A percentile compares a stretch with the other conserved stretches of the same genome.
These are phyloP conservation scores for Cyclospora cayetanensis DNA, from an alignment of 169 alveolate genomes.

Conservation along the genomic window DNA sequence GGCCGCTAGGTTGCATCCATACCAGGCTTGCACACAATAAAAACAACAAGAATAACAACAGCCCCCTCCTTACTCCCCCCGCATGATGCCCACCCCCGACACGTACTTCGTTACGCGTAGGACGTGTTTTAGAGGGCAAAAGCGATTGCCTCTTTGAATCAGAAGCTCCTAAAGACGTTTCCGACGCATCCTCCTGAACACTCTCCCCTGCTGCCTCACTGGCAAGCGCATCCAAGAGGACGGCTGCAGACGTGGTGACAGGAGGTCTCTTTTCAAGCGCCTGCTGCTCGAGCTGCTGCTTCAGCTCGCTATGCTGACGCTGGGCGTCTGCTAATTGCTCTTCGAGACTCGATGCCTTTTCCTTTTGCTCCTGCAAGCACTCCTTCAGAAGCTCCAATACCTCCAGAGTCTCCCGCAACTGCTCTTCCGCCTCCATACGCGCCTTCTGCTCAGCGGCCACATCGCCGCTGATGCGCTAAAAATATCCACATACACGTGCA, in stretches of 20 bases:
- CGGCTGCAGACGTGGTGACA: not conserved
- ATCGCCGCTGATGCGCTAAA: not conserved
- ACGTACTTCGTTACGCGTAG: too few species aligned
- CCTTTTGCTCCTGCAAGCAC: not conserved
- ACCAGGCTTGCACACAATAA: too few species aligned
- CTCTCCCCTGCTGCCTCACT: not conserved
- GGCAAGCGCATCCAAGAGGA: not conserved
- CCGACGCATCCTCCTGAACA: too few species aligned
- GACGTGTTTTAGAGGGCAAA: too few species aligned
- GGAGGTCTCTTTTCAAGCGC: not conserved
- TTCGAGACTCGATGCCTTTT: not conserved
- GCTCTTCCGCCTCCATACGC: conserved; percentile 2
- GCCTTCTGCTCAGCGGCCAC: not conserved
- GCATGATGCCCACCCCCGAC: too few species aligned
- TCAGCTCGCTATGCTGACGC: not conserved
- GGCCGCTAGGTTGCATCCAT: too few species aligned
- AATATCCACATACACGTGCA: not conserved
- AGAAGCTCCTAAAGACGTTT: too few species aligned
- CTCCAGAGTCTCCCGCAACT: not conserved
- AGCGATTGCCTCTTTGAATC: too few species aligned
- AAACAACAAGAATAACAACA: too few species aligned
- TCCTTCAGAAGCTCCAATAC: not conserved
- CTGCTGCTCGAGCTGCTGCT: not conserved
- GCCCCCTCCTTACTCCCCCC: too few species aligned
- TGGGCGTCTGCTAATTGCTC: too few species aligned